A percentile compares a stretch with the other conserved stretches of the same genome.
Evolutionary conservation across 176 grass and related monocot species (phyloP).

Genomic region (Avena sativa): DNA sequence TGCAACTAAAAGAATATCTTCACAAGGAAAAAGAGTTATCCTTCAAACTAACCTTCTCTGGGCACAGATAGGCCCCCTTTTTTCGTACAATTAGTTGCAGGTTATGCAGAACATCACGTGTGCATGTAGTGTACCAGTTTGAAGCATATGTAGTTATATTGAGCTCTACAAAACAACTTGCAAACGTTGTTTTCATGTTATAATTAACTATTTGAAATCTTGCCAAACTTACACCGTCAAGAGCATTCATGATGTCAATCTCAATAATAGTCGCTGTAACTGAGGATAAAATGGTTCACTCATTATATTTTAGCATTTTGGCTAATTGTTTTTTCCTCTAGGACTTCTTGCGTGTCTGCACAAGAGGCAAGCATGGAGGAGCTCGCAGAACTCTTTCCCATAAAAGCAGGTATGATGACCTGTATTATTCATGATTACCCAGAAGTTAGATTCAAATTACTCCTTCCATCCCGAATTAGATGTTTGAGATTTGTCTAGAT

Average conservation of each 20-base stretch:
- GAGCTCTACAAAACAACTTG: background rate
- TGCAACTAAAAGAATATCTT: background rate
- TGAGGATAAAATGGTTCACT: background rate
- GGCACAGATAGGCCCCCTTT: background rate
- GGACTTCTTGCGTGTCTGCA: slow-evolving; percentile 69
- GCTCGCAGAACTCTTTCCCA: slow-evolving; percentile 77
- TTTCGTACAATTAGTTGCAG: background rate
- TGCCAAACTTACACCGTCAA: background rate
- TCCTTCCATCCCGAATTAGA: no score
- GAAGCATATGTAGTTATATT: slow-evolving; percentile 8
- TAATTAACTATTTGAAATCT: background rate
- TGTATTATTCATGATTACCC: slow-evolving; percentile 25
- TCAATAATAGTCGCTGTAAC: slow-evolving; percentile 3
- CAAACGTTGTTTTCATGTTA: background rate
- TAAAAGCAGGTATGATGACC: slow-evolving; percentile 71
- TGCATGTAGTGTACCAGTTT: background rate
- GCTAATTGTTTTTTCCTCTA: slow-evolving; percentile 47
- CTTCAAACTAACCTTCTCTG: slow-evolving; percentile 14
- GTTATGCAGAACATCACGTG: background rate
- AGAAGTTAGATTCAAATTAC: slow-evolving; percentile 35
- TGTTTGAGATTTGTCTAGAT: no score
- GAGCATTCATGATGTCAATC: background rate
- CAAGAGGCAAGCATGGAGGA: slow-evolving; percentile 86
- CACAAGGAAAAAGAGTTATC: background rate
- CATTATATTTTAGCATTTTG: slow-evolving; percentile 29